phyloP scores from a whole-genome alignment of 1,139 yeast species.

The Saccharomyces hybrid region DNA sequence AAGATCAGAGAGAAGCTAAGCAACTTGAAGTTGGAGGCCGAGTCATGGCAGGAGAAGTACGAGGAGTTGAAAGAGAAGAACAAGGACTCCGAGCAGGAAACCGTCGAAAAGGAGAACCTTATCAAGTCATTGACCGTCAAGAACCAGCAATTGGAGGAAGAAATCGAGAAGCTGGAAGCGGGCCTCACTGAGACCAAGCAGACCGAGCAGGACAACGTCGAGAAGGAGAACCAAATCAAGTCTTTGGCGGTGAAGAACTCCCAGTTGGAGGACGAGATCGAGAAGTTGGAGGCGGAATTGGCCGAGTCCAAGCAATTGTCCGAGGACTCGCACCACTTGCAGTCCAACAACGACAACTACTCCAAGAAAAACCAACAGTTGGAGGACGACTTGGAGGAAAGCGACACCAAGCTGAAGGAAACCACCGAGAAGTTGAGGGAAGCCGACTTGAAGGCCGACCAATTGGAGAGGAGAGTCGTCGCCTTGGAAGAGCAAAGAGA shows the following conservation, averaged over 20 bases:
- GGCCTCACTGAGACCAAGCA: slow-evolving; percentile 57
- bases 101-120: slow-evolving; percentile 88
- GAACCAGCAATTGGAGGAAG: slow-evolving; percentile 83
- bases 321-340: slow-evolving; percentile 85
- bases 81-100: slow-evolving; percentile 89
- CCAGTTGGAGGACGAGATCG: slow-evolving; percentile 84
- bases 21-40: slow-evolving; percentile 90
- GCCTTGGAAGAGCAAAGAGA: slow-evolving; percentile 91
- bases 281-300: slow-evolving; percentile 75
- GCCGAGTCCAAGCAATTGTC: slow-evolving; percentile 81
- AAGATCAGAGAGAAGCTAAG: slow-evolving; percentile 53
- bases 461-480: slow-evolving; percentile 88
- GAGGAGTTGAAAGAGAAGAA: slow-evolving; percentile 77
- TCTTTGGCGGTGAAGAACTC: slow-evolving; percentile 89
- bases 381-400: slow-evolving; percentile 90
- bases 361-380: slow-evolving; percentile 86
- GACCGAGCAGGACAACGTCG: slow-evolving; percentile 51
- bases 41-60: slow-evolving; percentile 94
- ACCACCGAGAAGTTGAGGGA: slow-evolving; percentile 93
- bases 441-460: slow-evolving; percentile 94
- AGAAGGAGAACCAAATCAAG: slow-evolving; percentile 92
- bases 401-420: slow-evolving; percentile 86
- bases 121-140: slow-evolving; percentile 89
- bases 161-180: slow-evolving; percentile 80
- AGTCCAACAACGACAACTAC: slow-evolving; percentile 83